A percentile compares a stretch with the other conserved stretches of the same genome.
Evolutionary conservation across 2,329 filamentous ascomycete genomes (phyloP).

Genomic region (Diplocarpon mali): DNA sequence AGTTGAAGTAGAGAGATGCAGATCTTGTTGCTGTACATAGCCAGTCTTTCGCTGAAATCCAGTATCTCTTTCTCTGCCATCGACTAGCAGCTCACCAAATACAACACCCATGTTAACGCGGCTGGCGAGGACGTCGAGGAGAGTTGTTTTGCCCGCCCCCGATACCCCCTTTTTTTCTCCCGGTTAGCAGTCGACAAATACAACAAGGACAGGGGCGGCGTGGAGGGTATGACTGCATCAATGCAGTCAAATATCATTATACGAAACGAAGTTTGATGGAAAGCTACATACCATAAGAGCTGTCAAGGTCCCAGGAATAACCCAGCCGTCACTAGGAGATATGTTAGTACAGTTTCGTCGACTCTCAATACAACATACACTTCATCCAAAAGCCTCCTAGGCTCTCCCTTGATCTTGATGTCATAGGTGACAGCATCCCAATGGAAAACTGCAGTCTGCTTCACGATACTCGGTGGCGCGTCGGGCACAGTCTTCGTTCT

Average conservation of each 20-base stretch:
- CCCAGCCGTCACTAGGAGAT: conserved; percentile 66
- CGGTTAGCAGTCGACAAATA: too few relatives aligned
- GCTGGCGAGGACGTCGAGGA: conserved; percentile 66
- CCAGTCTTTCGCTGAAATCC: conserved; percentile 61
- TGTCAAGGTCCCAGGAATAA: conserved; percentile 83
- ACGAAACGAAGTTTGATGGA: too few relatives aligned
- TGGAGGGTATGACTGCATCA: too few relatives aligned
- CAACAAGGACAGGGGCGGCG: too few relatives aligned
- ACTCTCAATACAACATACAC: conserved; percentile 32
- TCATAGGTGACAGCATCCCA: conserved; percentile 41
- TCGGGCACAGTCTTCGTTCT: conserved; percentile 43
- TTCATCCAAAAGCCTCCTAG: conserved; percentile 67
- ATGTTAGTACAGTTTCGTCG: not conserved
- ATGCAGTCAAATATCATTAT: too few relatives aligned
- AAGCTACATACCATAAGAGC: conserved; percentile 63
- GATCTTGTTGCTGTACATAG: conserved; percentile 62
- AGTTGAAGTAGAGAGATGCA: conserved; percentile 57
- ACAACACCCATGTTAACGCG: conserved; percentile 52
- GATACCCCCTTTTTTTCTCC: too few relatives aligned
- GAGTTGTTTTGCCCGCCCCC: conserved; percentile 73
- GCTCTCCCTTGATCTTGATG: conserved; percentile 66
- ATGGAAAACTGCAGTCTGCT: conserved; percentile 43
- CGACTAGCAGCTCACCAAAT: conserved; percentile 60
- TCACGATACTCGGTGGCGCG: conserved; percentile 23
- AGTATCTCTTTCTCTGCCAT: conserved; percentile 47